Evolutionary conservation across 768 basidiomycete species (phyloP), one percentile per base, ranked within the genome.

Genomic region (Cystobasidium ongulense): DNA sequence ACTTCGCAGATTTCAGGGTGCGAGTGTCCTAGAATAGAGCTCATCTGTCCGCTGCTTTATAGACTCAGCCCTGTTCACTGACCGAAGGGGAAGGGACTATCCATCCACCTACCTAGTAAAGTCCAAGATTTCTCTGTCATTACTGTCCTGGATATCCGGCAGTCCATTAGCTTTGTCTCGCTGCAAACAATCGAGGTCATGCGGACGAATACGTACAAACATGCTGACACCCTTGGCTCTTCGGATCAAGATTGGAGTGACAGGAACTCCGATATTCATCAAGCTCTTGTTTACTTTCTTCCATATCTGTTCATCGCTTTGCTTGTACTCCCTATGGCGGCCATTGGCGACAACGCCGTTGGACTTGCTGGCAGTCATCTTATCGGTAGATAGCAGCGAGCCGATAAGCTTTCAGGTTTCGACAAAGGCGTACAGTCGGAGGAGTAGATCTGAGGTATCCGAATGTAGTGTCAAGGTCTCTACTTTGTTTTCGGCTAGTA

Each of bases 31-130:
- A 79, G 75, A 35, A 79, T 35, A 27, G 76, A 75, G 8, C 75
- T 76, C 79, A 79, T 79, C 63, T 79, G 79, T 1, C 79, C 79
- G 62, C 39, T 46, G 57, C 29, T 29, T n/a, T 8, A 54, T n/a
- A n/a, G 21, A 29, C 8, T n/a, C 7, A 7, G 52, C n/a, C 10
- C 27, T 8, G 52, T 7, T 5, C n/a, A 8, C 10, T 54, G 52
- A 7, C n/a, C 21, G 8, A 54, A 7, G n/a, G 52, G 52, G 8
- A 10, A n/a, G 52, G 10, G n/a, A n/a, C 52, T 10, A 54, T 5
- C n/a, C n/a, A n/a, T n/a, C n/a, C n/a, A 7, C 57, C 1, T 23
- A 59, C 57, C 61, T 66, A 17, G 79, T 79, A 43, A 76, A 79
- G 63, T 79, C 79, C 39, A 79, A 54, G 59, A 79, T 79, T 63